Evolutionary conservation across 148 eudicot species (phyloP).

Genomic region (Limonium bicolor): DNA sequence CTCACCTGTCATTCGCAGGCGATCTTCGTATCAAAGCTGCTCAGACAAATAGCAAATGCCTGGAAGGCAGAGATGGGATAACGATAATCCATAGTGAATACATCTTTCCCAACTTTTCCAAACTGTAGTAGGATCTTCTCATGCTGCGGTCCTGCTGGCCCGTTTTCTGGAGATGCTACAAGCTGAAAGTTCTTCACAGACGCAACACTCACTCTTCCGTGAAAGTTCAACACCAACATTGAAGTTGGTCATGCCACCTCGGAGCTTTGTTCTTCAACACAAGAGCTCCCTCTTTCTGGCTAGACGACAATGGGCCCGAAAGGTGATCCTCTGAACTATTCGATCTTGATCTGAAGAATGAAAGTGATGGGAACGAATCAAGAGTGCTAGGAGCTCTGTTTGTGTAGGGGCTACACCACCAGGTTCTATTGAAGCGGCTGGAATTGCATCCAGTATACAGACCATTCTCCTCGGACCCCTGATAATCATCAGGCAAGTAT

Average conservation of each 20-base stretch:
- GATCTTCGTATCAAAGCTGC: conserved; percentile 74
- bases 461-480: conserved; percentile 83
- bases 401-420: conserved; percentile 60
- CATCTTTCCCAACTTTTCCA: conserved; percentile 67
- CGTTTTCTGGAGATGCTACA: conserved; percentile 46
- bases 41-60: conserved; percentile 67
- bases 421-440: conserved; percentile 49
- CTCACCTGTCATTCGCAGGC: conserved; percentile 71
- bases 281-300: conserved; percentile 25
- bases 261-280: conserved; percentile 61
- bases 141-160: conserved; percentile 32
- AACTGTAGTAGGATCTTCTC: conserved; percentile 60
- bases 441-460: conserved; percentile 45
- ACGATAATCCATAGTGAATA: conserved; percentile 65
- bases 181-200: conserved; percentile 75
- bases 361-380: conserved; percentile 23
- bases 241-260: conserved; percentile 75
- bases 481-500: too few species aligned
- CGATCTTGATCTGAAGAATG: conserved; percentile 35
- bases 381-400: conserved; percentile 23
- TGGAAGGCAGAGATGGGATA: conserved; percentile 70
- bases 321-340: conserved; percentile 14
- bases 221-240: conserved; percentile 80
- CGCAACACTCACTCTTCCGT: conserved; percentile 71
- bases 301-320: conserved; percentile 9